Evolutionary conservation across 2,329 filamentous ascomycete genomes (phyloP), one percentile per base, ranked within the genome.

Genomic region (Aspergillus tamarii): DNA sequence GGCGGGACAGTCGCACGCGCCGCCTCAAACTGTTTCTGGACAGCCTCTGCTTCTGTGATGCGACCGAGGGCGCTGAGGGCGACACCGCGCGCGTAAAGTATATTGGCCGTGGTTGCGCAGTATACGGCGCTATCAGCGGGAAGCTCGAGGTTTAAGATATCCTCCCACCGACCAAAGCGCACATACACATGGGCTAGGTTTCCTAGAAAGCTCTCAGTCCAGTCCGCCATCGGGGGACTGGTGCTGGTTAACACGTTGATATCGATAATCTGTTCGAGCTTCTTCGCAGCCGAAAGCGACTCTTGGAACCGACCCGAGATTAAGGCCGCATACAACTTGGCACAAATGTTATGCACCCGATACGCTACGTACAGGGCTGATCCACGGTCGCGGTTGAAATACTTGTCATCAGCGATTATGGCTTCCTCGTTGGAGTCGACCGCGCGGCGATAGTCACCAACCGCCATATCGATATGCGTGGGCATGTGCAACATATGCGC

Each of bases 401-500:
- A 93, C 66, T 85, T 87, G 57, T 90, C 85, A 71, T 94, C 91
- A 1, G 89, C 90, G 0, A 77, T 70, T 48, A 90, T 88, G 7
- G 91, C 91, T 26, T 85, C 83, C 1, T 83, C 78, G 73, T 93
- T 94, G 6, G 88, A 88, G 3, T 81, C 80, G 55, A 93, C 87
- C 1, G 89, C 89, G 4, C 82, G 81, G n/a, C 84, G 80, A 71
- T 92, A 94, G 69, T 92, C 86, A 12, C 91, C 91, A 21, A 88
- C 84, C 0, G 93, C 83, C 8, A 91, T 85, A 72, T 94, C 90
- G 28, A 93, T 83, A 73, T 94, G 91, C 0, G 87, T 88, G 0
- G 91, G 90, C 91, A 94, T 94, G 72, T 92, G 90, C 41, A 87
- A 82, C 0, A 92, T 79, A 72, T 93, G 90, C 0, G 89, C 89